Conservation (phyloP, 2,329 filamentous ascomycete genomes). For the Lasiodiplodia sp. region DNA sequence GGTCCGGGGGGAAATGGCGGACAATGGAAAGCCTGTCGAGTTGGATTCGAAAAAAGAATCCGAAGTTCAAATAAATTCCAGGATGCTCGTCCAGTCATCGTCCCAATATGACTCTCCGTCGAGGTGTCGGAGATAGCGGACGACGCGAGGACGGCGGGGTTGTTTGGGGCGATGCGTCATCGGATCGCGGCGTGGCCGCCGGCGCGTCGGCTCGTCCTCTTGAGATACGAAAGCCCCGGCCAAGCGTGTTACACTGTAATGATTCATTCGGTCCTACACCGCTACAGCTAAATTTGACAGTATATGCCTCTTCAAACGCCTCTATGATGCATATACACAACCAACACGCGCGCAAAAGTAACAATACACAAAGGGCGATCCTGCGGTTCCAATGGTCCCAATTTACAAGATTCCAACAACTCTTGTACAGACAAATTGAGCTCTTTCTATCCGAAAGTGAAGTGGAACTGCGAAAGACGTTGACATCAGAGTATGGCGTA, state of each 20-base stretch:
- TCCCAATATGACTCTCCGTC: constrained; percentile 6
- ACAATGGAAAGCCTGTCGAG: background rate
- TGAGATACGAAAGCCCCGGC: background rate
- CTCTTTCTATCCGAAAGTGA: background rate
- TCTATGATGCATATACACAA: constrained; percentile 21
- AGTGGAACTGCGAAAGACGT: background rate
- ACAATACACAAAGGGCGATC: background rate
- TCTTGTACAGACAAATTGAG: background rate
- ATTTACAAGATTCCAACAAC: constrained; percentile 2
- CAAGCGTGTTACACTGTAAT: background rate
- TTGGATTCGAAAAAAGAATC: background rate
- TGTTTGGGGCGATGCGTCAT: constrained; percentile 12
- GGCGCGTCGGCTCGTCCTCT: background rate
- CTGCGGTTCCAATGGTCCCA: background rate
- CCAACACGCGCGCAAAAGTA: background rate
- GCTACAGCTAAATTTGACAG: background rate
- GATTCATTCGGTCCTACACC: background rate
- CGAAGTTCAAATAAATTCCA: background rate
- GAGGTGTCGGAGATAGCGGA: constrained; percentile 24
- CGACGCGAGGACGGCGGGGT: constrained; percentile 16
- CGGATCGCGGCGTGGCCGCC: constrained; percentile 4
- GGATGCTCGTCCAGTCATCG: constrained; percentile 3
- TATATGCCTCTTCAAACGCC: constrained; percentile 18
- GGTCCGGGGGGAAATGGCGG: background rate
- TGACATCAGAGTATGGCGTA: background rate